Evolutionary conservation across 257 asterid genomes (phyloP).

Genomic region (Solanum virginianum): DNA sequence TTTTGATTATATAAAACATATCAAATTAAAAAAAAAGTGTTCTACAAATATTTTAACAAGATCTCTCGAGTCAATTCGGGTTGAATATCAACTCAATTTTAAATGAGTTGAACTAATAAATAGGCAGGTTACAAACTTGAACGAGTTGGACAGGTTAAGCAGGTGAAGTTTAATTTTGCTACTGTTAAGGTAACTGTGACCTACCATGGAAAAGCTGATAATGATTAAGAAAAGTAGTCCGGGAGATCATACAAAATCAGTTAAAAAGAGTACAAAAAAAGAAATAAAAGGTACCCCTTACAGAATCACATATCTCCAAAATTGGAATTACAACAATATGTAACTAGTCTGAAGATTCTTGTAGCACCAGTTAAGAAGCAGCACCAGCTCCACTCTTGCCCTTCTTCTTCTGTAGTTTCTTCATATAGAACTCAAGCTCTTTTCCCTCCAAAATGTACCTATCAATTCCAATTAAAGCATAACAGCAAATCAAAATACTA

Average conservation of each 20-base stretch:
- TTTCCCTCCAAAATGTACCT: slow-evolving; percentile 19
- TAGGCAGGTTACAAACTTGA: no score
- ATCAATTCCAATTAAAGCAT: not conserved
- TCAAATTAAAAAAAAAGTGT: no score
- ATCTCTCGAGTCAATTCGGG: no score
- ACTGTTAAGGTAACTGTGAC: not conserved
- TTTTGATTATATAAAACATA: no score
- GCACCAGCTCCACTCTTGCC: slow-evolving; percentile 17
- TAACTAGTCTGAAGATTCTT: not conserved
- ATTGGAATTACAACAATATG: not conserved
- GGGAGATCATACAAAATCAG: not conserved
- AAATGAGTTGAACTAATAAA: no score
- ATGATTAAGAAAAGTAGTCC: not conserved
- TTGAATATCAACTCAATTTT: no score
- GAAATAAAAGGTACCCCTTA: not conserved
- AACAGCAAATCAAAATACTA: not conserved
- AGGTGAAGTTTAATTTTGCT: no score
- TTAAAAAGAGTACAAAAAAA: not conserved
- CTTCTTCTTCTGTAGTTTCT: slow-evolving; percentile 1
- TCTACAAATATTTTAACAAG: no score
- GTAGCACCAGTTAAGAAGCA: not conserved
- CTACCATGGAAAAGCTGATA: not conserved
- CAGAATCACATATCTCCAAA: not conserved
- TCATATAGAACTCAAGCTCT: slow-evolving; percentile 4
- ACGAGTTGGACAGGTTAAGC: no score